Evolutionary conservation across 1,284 basidiomycete species (phyloP), one percentile per base, ranked within the genome.

Genomic region (Trametes polyzona): DNA sequence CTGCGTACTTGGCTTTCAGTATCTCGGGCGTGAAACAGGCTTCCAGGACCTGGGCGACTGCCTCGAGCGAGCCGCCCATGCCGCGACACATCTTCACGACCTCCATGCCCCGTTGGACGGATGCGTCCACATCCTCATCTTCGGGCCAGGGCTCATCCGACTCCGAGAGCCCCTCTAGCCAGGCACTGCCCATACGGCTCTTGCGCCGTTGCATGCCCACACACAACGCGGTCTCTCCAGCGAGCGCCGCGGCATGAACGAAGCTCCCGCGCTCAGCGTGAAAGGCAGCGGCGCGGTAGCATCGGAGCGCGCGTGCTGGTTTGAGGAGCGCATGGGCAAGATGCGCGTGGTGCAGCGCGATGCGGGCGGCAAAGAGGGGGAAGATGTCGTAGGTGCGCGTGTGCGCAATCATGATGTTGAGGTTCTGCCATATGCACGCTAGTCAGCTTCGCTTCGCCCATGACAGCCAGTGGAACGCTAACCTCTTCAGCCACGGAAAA

Each of bases 261-360:
- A 83, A 88, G 23, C 73, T 79, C 65, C 76, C 83, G 27, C 74
- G 72, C 16, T 72, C 71, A 36, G 61, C 78, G 0, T 84, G 67
- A 32, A 76, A 68, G 4, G 78, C 81, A 4, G 88, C 85, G 3
- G 86, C 78, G 36, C 73, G 74, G 69, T 91, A 92, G 57, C 86
- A 89, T 29, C 78, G 72, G 39, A 76, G 62, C 16, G 89, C 89
- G 2, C 82, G 76, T 11, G 75, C 73, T 1, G 71, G 68, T 23
- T 76, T 73, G 6, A 76, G 75, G 14, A 78, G 65, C 4, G 86
- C 83, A 67, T 92, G 89, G 8, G 87, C 83, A 19, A 92, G 79
- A 58, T 91, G 87, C 0, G 83, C 88, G 58, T 89, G 81, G 56
- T 87, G 81, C 4, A 91, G 74, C 1, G 87, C 78, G 14, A 91